These are phyloP conservation scores for Solanum aculeatissimum DNA, from an alignment of 305 asterid genomes.

Conservation along the genomic window DNA sequence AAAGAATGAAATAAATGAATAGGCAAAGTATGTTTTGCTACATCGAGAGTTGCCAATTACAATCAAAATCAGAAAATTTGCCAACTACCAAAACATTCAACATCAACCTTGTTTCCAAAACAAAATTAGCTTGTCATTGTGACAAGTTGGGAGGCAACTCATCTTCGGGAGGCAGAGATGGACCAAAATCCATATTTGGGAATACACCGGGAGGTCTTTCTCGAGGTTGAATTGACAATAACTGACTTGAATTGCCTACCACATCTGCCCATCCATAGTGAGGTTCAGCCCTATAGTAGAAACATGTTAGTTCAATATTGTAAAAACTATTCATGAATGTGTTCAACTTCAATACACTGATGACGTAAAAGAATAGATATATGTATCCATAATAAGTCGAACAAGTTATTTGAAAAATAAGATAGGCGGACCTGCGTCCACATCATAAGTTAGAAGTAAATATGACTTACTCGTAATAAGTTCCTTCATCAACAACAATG, in stretches of 20 bases:
- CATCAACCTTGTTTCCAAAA: background rate
- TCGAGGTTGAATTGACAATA: slow-evolving; percentile 70
- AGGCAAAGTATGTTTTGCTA: slow-evolving; percentile 3
- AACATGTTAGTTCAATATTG: background rate
- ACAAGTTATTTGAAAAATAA: background rate
- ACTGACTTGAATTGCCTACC: slow-evolving; percentile 84
- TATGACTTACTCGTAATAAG: slow-evolving; percentile 70
- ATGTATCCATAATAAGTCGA: background rate
- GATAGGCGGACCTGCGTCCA: background rate
- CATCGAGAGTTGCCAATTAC: slow-evolving; percentile 7
- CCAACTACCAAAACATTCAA: background rate
- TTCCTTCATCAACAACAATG: slow-evolving; percentile 89
- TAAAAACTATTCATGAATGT: background rate
- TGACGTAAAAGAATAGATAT: background rate
- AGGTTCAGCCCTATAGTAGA: slow-evolving; percentile 74
- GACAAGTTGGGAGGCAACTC: slow-evolving; percentile 24
- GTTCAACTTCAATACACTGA: background rate
- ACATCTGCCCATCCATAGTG: slow-evolving; percentile 99
- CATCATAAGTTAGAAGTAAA: background rate
- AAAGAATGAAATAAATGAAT: slow-evolving; percentile 50
- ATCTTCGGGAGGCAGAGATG: slow-evolving; percentile 22
- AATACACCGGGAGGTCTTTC: slow-evolving; percentile 95
- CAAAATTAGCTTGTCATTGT: slow-evolving; percentile 7
- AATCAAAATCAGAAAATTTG: slow-evolving; percentile 1
- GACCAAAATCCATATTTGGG: slow-evolving; percentile 72